These are phyloP conservation scores for Cyclotella atomus DNA, from an alignment of 108 stramenopile species.

Conservation along the genomic window DNA sequence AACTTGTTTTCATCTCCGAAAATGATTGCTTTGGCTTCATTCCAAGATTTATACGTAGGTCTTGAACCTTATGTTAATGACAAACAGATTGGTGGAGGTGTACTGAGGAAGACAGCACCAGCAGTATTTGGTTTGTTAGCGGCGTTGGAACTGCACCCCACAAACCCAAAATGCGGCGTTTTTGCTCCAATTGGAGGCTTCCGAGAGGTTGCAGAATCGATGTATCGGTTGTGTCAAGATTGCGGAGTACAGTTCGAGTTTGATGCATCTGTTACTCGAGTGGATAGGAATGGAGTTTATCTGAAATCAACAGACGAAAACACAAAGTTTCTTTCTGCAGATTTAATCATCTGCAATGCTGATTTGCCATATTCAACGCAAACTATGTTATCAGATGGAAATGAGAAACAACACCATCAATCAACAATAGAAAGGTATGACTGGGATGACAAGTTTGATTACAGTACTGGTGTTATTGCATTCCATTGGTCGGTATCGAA, in stretches of 20 bases:
- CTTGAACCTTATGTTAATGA: constrained; percentile 78
- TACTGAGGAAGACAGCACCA: constrained; percentile 80
- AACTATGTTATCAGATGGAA: constrained; percentile 47
- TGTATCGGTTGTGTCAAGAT: constrained; percentile 58
- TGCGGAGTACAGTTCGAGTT: constrained; percentile 62
- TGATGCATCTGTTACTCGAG: constrained; percentile 59
- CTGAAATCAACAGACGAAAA: constrained; percentile 19
- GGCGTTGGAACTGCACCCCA: constrained; percentile 89
- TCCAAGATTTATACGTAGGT: constrained; percentile 94
- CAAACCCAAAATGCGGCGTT: constrained; percentile 70
- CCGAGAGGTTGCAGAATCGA: constrained; percentile 63
- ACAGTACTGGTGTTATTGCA: constrained; percentile 85
- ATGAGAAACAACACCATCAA: no score
- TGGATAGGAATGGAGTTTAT: constrained; percentile 61
- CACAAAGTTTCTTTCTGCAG: constrained; percentile 62
- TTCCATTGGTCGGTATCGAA: constrained; percentile 88
- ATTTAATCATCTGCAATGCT: constrained; percentile 87
- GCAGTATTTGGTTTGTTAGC: constrained; percentile 92
- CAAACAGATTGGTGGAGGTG: constrained; percentile 58
- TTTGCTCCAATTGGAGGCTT: constrained; percentile 91
- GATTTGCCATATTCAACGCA: constrained; percentile 87
- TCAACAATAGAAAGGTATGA: constrained; percentile 55
- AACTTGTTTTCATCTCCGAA: constrained; percentile 68
- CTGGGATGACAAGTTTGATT: constrained; percentile 76
- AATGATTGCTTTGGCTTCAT: constrained; percentile 81